Conservation (phyloP, 2,329 filamentous ascomycete genomes). For the Pseudogymnoascus sp. region DNA sequence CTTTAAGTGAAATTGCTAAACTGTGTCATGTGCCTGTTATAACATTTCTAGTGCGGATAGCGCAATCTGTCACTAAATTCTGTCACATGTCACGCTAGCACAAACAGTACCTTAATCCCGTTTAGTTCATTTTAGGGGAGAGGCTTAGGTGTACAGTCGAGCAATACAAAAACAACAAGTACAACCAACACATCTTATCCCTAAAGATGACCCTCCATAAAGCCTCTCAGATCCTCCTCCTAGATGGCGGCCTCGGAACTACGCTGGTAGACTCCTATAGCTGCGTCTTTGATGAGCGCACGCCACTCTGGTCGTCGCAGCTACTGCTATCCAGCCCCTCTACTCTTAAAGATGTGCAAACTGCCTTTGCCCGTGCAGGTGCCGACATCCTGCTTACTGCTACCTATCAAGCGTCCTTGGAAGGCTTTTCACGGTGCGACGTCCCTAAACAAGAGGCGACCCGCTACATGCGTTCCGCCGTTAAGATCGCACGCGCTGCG, state of each 20-base stretch:
- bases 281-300: constrained; percentile 41
- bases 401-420: constrained; percentile 58
- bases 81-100: neutral
- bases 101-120: too few species aligned
- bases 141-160: neutral
- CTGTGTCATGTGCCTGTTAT: neutral
- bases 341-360: constrained; percentile 18
- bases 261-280: constrained; percentile 54
- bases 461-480: constrained; percentile 35
- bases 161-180: constrained; percentile 34
- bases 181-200: constrained; percentile 35
- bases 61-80: neutral
- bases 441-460: constrained; percentile 33
- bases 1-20: too few species aligned
- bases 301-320: constrained; percentile 63
- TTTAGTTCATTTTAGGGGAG: neutral
- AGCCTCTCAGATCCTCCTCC: constrained; percentile 38
- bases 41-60: neutral
- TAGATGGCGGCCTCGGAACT: constrained; percentile 64
- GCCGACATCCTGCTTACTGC: constrained; percentile 60
- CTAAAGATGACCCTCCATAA: constrained; percentile 30
- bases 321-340: constrained; percentile 46
- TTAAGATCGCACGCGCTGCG: constrained; percentile 32
- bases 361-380: constrained; percentile 39
- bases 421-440: constrained; percentile 40